Conservation (phyloP, 1,284 basidiomycete genomes). For the Apiotrichum veenhuisii region DNA sequence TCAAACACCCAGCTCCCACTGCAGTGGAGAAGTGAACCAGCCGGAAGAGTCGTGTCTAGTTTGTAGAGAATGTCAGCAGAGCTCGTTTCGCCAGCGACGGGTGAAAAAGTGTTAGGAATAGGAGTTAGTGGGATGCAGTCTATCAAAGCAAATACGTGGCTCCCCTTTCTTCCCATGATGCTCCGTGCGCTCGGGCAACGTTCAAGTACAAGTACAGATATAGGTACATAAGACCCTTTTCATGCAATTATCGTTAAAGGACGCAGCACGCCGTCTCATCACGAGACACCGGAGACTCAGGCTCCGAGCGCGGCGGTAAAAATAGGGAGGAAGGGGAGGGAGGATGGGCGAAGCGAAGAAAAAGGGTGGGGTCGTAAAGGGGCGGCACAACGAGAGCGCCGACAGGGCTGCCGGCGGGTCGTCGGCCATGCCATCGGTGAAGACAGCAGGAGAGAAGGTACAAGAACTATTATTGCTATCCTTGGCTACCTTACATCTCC, state of each 20-base stretch:
- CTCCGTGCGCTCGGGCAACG: too few species aligned
- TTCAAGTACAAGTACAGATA: too few species aligned
- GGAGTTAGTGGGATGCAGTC: too few species aligned
- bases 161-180: too few species aligned
- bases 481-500: conserved; percentile 21
- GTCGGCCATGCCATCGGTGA: conserved; percentile 3
- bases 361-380: background rate
- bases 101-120: too few species aligned
- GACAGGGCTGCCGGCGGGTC: conserved; percentile 21
- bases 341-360: background rate
- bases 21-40: too few species aligned
- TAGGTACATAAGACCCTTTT: background rate
- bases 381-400: conserved; percentile 15
- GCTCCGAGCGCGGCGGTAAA: conserved; percentile 40
- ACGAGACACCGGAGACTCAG: conserved; percentile 44
- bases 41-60: too few species aligned
- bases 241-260: conserved; percentile 1
- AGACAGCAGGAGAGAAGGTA: conserved; percentile 10
- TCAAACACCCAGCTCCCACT: too few species aligned
- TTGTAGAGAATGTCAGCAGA: too few species aligned
- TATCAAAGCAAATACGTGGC: too few species aligned
- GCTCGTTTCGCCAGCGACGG: too few species aligned
- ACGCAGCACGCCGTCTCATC: conserved; percentile 48
- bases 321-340: conserved; percentile 10
- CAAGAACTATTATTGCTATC: conserved; percentile 5